Evolutionary conservation across 2,329 filamentous ascomycete species (phyloP).

Genomic region (Myriosclerotinia curreyana): DNA sequence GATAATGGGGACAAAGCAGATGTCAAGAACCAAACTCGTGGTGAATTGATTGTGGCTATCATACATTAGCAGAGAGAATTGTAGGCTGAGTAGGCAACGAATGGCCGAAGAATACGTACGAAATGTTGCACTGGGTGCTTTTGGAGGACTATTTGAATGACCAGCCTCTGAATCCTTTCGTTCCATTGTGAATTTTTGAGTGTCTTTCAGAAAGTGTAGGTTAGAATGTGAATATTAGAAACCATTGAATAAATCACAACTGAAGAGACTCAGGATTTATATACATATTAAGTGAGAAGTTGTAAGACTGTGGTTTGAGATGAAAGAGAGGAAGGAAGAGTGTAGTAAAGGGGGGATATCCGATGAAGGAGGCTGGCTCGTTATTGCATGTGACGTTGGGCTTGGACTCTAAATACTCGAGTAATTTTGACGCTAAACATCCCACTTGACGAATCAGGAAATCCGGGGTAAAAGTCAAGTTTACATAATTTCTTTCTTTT

Average conservation of each 20-base stretch:
- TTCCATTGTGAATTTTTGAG: constrained; percentile 32
- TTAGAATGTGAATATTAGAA: not conserved
- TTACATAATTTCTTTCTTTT: not conserved
- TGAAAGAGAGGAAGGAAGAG: too few species aligned
- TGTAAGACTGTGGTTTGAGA: too few species aligned
- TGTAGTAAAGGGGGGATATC: too few species aligned
- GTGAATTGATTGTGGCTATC: constrained; percentile 61
- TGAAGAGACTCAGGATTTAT: not conserved
- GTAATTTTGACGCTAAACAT: constrained; percentile 8
- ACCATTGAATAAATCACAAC: not conserved
- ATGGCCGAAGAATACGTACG: constrained; percentile 28
- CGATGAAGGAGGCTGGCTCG: too few species aligned
- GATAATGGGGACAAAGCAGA: constrained; percentile 81
- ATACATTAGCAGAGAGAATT: constrained; percentile 22
- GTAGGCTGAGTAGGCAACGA: not conserved
- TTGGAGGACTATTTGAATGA: constrained; percentile 35
- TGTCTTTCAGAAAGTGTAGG: not conserved
- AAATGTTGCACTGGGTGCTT: constrained; percentile 35
- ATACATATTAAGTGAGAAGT: too few species aligned
- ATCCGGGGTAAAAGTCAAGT: constrained; percentile 14
- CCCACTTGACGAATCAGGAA: constrained; percentile 3
- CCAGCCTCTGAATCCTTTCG: constrained; percentile 47
- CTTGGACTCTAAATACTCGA: too few species aligned
- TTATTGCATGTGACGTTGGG: too few species aligned
- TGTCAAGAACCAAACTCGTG: constrained; percentile 90